Conservation (phyloP, 352 stramenopile species). For the Lagenidium giganteum region DNA sequence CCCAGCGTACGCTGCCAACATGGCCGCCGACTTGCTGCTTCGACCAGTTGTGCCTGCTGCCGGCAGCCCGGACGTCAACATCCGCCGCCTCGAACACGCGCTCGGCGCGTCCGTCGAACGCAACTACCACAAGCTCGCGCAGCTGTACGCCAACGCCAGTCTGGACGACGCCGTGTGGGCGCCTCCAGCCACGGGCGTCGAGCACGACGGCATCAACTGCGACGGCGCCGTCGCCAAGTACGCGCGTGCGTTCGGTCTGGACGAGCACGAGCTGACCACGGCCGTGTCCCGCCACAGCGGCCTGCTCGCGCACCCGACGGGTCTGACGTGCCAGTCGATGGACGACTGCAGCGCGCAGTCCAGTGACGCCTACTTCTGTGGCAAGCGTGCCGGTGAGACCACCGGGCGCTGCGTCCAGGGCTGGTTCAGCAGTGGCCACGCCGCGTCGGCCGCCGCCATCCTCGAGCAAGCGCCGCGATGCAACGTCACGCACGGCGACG, state of each 20-base stretch:
- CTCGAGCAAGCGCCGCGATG: conserved; percentile 6
- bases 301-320: too few relatives aligned
- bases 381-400: background rate
- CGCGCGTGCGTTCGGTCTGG: conserved; percentile 7
- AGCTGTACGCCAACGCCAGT: background rate
- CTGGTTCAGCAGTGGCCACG: too few relatives aligned
- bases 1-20: conserved; percentile 5
- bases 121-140: conserved; percentile 1
- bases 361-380: background rate
- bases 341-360: conserved; percentile 4
- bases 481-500: conserved; percentile 1
- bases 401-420: too few relatives aligned
- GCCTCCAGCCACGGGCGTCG: conserved; percentile 58
- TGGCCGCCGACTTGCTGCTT: too few relatives aligned
- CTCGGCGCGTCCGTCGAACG: background rate
- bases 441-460: conserved; percentile 8
- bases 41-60: background rate
- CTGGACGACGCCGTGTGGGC: too few relatives aligned
- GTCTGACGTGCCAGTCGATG: background rate
- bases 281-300: conserved; percentile 2
- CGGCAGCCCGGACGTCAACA: conserved; percentile 1
- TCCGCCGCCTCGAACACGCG: conserved; percentile 3
- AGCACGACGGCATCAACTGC: conserved; percentile 58
- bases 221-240: too few relatives aligned
- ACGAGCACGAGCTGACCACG: conserved; percentile 6